Conservation (phyloP, 331 rosid species). For the Arachis monticola region DNA sequence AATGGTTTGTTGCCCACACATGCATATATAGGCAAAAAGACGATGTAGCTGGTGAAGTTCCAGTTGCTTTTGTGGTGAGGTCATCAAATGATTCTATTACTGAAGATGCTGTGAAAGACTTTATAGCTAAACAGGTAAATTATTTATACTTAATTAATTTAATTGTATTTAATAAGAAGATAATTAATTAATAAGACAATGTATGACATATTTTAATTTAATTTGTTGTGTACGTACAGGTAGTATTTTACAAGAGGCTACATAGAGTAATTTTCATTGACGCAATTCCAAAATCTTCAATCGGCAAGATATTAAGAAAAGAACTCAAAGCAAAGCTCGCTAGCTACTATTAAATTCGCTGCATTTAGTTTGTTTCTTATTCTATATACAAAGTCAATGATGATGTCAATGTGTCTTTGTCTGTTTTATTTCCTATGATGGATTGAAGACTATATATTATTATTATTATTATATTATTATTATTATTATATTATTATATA, state of each 20-base stretch:
- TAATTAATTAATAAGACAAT: too few relatives aligned
- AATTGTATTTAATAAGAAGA: too few relatives aligned
- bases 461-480: too few relatives aligned
- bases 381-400: too few relatives aligned
- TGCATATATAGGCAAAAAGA: conserved; percentile 53
- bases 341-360: background rate
- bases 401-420: too few relatives aligned
- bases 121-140: conserved; percentile 64
- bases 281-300: conserved; percentile 58
- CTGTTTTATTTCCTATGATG: too few relatives aligned
- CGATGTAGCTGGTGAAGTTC: conserved; percentile 69
- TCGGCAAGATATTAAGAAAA: conserved; percentile 63
- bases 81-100: conserved; percentile 45
- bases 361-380: background rate
- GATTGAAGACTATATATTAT: too few relatives aligned
- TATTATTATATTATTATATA: too few relatives aligned
- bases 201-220: too few relatives aligned
- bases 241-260: conserved; percentile 63
- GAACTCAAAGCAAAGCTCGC: conserved; percentile 62
- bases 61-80: conserved; percentile 68
- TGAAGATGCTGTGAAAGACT: conserved; percentile 59
- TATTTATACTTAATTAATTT: too few relatives aligned
- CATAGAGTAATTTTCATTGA: conserved; percentile 56
- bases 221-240: conserved; percentile 47
- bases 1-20: background rate